phyloP scores from a whole-genome alignment of 108 stramenopile species.

The Mediolabrus comicus region DNA sequence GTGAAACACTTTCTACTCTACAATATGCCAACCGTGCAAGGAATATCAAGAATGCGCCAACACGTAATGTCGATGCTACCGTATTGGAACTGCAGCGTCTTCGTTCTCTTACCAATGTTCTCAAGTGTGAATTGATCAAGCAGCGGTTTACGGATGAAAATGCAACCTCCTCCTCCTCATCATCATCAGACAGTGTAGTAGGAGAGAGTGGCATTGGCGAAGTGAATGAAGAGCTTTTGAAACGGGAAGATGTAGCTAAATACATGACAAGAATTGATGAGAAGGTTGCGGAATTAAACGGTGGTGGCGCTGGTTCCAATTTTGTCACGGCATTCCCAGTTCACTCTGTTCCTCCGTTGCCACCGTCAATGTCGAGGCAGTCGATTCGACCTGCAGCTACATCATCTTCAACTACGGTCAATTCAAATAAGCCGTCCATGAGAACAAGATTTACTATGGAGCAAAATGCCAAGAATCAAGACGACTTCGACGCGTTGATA shows the following conservation, averaged over 20 bases:
- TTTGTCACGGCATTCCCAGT: slow-evolving; percentile 5
- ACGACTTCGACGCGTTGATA: slow-evolving; percentile 30
- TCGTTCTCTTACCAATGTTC: slow-evolving; percentile 52
- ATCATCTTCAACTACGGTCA: neutral
- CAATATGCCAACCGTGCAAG: slow-evolving; percentile 92
- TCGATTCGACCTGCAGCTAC: neutral
- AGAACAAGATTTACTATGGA: neutral
- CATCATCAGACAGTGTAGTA: neutral
- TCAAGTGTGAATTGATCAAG: slow-evolving; percentile 73
- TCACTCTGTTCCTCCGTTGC: neutral
- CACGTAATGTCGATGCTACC: slow-evolving; percentile 79
- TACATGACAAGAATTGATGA: slow-evolving; percentile 57
- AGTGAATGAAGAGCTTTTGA: slow-evolving; percentile 50
- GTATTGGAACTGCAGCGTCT: slow-evolving; percentile 84
- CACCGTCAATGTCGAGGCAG: neutral
- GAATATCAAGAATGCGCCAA: slow-evolving; percentile 81
- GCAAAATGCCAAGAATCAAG: slow-evolving; percentile 11
- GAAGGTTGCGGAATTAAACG: slow-evolving; percentile 29
- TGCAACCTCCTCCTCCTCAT: neutral
- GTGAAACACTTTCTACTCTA: slow-evolving; percentile 91
- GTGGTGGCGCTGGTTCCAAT: slow-evolving; percentile 18
- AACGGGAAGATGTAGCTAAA: slow-evolving; percentile 59
- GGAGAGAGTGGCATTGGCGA: slow-evolving; percentile 41
- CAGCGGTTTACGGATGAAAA: slow-evolving; percentile 36
- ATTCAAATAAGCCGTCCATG: neutral